These are phyloP conservation scores for Baorangia bicolor DNA, from an alignment of 768 basidiomycete species.

Conservation along the genomic window DNA sequence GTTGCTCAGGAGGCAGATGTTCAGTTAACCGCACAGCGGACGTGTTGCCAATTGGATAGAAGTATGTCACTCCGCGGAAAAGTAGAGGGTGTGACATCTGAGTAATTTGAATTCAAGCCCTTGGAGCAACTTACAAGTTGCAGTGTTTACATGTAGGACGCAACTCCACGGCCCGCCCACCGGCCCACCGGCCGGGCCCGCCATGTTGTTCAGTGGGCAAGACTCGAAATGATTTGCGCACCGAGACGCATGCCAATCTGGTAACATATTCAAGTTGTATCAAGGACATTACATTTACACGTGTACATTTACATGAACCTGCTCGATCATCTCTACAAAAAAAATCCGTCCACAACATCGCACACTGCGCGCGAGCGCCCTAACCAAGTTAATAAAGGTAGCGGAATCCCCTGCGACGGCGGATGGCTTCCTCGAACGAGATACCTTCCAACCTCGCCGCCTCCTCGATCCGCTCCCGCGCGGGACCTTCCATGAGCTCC, in stretches of 20 bases:
- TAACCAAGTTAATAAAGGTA: conserved; percentile 44
- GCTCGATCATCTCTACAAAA: neutral
- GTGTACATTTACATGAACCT: neutral
- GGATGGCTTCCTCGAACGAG: conserved; percentile 57
- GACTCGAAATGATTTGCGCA: too few relatives aligned
- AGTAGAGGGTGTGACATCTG: conserved; percentile 28
- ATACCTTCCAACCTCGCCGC: conserved; percentile 60
- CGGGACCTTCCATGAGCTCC: conserved; percentile 41
- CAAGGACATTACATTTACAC: too few relatives aligned
- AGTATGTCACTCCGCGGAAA: conserved; percentile 38
- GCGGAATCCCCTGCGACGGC: conserved; percentile 54
- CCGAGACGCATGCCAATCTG: too few relatives aligned
- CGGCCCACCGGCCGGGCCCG: too few relatives aligned
- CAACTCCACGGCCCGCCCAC: too few relatives aligned
- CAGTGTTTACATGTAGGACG: too few relatives aligned
- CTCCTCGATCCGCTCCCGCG: conserved; percentile 51
- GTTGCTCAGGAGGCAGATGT: conserved; percentile 45
- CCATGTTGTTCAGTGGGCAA: too few relatives aligned
- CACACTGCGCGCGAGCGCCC: too few relatives aligned
- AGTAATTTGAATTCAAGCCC: neutral
- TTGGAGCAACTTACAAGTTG: too few relatives aligned
- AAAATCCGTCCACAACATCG: neutral
- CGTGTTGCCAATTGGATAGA: conserved; percentile 63
- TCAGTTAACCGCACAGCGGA: conserved; percentile 49
- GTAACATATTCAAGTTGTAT: too few relatives aligned